Conservation (phyloP, 331 rosid genomes). For the Quercus tomentella region DNA sequence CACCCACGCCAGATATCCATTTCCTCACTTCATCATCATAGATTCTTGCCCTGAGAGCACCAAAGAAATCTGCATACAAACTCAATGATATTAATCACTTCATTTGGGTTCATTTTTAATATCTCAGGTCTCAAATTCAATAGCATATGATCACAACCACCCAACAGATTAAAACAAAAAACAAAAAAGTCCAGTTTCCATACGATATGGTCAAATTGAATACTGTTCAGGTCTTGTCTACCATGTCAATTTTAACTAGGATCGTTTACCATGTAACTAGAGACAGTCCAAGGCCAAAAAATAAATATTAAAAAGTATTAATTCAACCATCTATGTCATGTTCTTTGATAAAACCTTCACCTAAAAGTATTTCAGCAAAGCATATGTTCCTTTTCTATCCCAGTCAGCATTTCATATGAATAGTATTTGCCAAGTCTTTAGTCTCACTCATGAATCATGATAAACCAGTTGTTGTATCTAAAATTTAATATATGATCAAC, state of each 20-base stretch:
- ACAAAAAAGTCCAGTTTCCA: too few species aligned
- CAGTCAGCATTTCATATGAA: not conserved
- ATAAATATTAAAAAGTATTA: too few species aligned
- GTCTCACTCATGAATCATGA: not conserved
- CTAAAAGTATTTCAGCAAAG: not conserved
- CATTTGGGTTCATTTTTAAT: not conserved
- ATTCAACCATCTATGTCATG: not conserved
- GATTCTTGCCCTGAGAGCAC: constrained; percentile 54
- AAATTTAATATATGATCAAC: not conserved
- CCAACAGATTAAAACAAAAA: too few species aligned
- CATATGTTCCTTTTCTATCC: not conserved
- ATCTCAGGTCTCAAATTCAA: not conserved
- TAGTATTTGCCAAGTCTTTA: not conserved
- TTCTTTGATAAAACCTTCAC: not conserved
- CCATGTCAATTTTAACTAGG: too few species aligned
- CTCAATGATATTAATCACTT: not conserved
- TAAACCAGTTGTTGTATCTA: not conserved
- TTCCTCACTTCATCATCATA: constrained; percentile 55
- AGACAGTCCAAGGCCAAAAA: too few species aligned
- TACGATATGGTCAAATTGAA: too few species aligned
- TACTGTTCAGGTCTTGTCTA: too few species aligned
- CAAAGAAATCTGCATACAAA: constrained; percentile 43
- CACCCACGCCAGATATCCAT: constrained; percentile 39
- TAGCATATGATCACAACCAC: too few species aligned
- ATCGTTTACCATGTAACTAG: too few species aligned